Evolutionary conservation across 1,284 basidiomycete genomes (phyloP).

Genomic region (Erythrobasidium hasegawianum): DNA sequence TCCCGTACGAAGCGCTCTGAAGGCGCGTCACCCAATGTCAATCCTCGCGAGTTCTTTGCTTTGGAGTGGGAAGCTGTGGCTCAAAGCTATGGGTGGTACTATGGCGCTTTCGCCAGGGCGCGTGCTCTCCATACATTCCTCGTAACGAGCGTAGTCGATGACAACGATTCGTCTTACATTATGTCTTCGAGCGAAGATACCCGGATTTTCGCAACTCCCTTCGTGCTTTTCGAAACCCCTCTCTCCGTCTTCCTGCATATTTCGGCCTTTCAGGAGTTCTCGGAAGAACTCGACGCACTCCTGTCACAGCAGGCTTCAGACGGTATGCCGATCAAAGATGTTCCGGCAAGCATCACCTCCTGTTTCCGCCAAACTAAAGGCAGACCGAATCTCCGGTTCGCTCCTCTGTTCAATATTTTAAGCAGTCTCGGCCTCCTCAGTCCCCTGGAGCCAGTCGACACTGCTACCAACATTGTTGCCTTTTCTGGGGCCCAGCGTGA

Average conservation of each 20-base stretch:
- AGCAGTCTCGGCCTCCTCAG: conserved; percentile 11
- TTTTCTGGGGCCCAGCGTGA: conserved; percentile 17
- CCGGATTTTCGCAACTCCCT: conserved; percentile 17
- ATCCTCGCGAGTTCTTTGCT: conserved; percentile 18
- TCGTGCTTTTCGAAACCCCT: conserved; percentile 4
- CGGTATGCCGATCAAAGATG: neutral
- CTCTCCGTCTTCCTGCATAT: conserved; percentile 17
- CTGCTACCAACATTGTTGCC: conserved; percentile 8
- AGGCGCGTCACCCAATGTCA: neutral
- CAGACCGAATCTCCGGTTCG: conserved; percentile 1
- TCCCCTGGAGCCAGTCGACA: conserved; percentile 15
- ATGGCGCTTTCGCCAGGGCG: conserved; percentile 16
- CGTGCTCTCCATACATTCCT: conserved; percentile 19
- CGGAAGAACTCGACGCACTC: conserved; percentile 9
- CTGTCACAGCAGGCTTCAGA: neutral
- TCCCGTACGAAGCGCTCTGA: neutral
- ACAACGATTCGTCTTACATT: conserved; percentile 14
- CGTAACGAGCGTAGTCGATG: conserved; percentile 10
- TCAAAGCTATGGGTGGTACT: conserved; percentile 28
- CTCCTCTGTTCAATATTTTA: conserved; percentile 2
- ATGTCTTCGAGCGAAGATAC: conserved; percentile 4
- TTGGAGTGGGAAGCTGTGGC: conserved; percentile 28
- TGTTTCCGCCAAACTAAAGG: neutral
- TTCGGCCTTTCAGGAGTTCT: conserved; percentile 1
- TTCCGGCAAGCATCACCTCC: conserved; percentile 1